Conservation (phyloP, 2,329 filamentous ascomycete genomes). For the Pezicula radicicola region DNA sequence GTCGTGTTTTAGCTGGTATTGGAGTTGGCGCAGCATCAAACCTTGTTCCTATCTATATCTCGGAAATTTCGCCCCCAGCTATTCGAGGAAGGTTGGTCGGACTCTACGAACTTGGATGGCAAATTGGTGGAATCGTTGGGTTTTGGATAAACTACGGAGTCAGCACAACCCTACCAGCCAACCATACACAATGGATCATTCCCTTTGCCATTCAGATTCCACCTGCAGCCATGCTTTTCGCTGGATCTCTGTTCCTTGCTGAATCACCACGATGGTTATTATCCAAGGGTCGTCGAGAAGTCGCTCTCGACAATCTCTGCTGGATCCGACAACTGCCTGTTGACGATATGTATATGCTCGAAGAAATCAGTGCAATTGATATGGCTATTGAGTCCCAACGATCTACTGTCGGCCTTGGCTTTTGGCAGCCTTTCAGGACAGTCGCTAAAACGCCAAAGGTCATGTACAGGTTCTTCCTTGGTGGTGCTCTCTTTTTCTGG, state of each 20-base stretch:
- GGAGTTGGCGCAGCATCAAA: constrained; percentile 62
- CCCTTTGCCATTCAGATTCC: constrained; percentile 64
- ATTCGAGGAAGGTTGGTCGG: constrained; percentile 63
- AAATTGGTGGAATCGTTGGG: constrained; percentile 60
- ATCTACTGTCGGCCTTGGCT: constrained; percentile 62
- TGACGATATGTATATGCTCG: constrained; percentile 63
- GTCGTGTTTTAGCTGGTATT: constrained; percentile 60
- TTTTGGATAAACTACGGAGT: constrained; percentile 64
- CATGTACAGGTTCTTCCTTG: constrained; percentile 70
- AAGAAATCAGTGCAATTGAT: constrained; percentile 71
- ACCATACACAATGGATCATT: constrained; percentile 58
- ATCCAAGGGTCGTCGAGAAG: constrained; percentile 55
- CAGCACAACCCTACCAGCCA: constrained; percentile 41
- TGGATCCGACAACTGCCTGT: constrained; percentile 61
- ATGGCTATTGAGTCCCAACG: constrained; percentile 64
- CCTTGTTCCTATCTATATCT: constrained; percentile 61
- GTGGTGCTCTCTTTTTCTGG: constrained; percentile 72
- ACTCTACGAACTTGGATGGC: constrained; percentile 65
- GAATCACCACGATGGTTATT: constrained; percentile 72
- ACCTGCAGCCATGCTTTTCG: constrained; percentile 58
- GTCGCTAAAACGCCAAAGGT: constrained; percentile 53
- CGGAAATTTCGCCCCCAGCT: constrained; percentile 58
- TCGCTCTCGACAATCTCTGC: constrained; percentile 56
- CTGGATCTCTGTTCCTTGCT: constrained; percentile 54
- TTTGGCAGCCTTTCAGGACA: constrained; percentile 68